These are phyloP conservation scores for Stramenopiles sp. DNA, from an alignment of 352 stramenopile species.

Conservation along the genomic window DNA sequence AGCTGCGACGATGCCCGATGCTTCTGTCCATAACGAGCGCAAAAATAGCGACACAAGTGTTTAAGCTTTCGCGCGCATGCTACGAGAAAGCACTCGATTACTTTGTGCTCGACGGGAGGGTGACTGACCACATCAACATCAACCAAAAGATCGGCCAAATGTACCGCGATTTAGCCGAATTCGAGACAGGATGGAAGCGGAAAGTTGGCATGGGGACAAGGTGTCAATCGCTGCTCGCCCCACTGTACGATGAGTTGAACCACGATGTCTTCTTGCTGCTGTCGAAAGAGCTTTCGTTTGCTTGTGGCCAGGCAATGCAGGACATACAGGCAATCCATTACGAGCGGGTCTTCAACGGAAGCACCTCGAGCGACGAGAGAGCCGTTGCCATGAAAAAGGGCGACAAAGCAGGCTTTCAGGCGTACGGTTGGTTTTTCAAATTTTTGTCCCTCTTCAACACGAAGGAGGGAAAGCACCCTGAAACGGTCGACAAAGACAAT, in stretches of 20 bases:
- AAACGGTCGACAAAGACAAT: background rate
- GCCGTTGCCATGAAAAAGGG: background rate
- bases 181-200: background rate
- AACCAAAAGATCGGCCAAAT: background rate
- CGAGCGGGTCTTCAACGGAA: background rate
- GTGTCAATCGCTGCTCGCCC: background rate
- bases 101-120: background rate
- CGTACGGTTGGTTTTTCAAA: background rate
- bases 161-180: background rate
- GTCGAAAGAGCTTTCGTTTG: background rate
- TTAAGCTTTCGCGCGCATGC: background rate
- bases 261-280: background rate
- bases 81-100: background rate
- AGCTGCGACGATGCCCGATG: background rate
- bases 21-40: background rate
- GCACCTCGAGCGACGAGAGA: background rate
- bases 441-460: background rate
- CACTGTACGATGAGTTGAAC: background rate
- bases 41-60: background rate
- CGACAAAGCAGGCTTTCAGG: background rate
- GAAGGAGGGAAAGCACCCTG: background rate
- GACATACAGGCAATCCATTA: background rate
- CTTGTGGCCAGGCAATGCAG: background rate
- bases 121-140: background rate
- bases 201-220: background rate